Base-by-base conservation (phyloP, 164 flowering plant genomes). In the Kingdonia uniflora region DNA sequence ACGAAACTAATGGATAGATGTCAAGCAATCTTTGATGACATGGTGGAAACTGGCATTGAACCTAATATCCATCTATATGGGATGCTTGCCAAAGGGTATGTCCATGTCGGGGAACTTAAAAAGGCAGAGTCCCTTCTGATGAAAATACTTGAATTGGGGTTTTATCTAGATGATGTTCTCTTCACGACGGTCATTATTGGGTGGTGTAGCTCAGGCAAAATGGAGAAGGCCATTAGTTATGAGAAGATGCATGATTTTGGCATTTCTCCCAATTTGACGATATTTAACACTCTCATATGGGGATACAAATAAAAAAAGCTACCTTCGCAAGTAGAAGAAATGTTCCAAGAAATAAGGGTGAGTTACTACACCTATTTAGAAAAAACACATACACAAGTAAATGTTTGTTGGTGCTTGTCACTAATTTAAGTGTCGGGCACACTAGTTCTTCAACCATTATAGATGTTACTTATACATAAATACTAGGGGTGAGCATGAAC, bases 251-350 rank as follows among this genome's bases (percentile, higher is more conserved):
- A 71, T 52, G 71, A 67, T 57, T 67, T 54, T 56, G 82, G 77
- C 7, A 52, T 85, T 2, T 64, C 76, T 53, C 95, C 98, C 1
- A 92, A 80, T 66, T 55, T 84, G 71, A 92, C 76, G 59, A 88
- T 95, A 22, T 86, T 76, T n/a, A n/a, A n/a, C n/a, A n/a, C 99
- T 0, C 70, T 92, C 15, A 84, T 88, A 56, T 88, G 99, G 99
- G 99, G 99, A 14, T 88, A 65, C 62, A 83, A 83, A 33, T 91
- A 88, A 76, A 80, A 80, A 21, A 86, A 71, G 59, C 86, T 76
- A 56, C 99, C 95, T 10, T 75, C 81, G 89, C 84, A 82, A 73
- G 94, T 94, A 0, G 96, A 88, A 72, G 91, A 85, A 56, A 43
- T 92, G 54, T 74, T 88, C 43, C 72, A 76, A 52, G 42, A 29